These are phyloP conservation scores for Chlorella sp. DNA, from an alignment of 139 green algal genomes.

Conservation along the genomic window DNA sequence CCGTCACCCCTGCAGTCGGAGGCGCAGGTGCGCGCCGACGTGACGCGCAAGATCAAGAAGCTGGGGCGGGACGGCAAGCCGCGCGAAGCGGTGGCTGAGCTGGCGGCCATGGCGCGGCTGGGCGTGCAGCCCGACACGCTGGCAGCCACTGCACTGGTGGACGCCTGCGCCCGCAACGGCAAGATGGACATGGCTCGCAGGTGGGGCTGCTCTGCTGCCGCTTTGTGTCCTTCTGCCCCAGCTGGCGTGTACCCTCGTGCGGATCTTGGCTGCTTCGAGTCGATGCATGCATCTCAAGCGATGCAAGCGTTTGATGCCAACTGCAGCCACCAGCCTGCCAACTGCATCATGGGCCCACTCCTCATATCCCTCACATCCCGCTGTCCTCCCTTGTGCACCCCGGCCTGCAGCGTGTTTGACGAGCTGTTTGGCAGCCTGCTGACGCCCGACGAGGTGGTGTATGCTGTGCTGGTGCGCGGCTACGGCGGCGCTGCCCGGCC, in stretches of 20 bases:
- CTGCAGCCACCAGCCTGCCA: too few species aligned
- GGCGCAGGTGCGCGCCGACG: constrained; percentile 36
- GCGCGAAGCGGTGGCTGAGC: constrained; percentile 68
- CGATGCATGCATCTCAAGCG: too few species aligned
- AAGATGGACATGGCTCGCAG: constrained; percentile 80
- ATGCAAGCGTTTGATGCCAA: too few species aligned
- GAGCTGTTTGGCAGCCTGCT: constrained; percentile 56
- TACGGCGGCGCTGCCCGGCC: constrained; percentile 75
- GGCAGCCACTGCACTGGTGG: constrained; percentile 82
- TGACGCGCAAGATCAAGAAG: constrained; percentile 65
- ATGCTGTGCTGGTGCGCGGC: constrained; percentile 81
- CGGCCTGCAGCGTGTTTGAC: not conserved
- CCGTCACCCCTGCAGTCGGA: not conserved
- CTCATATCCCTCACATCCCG: not conserved
- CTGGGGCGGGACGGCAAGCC: constrained; percentile 54
- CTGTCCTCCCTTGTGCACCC: not conserved
- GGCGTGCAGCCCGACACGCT: constrained; percentile 85
- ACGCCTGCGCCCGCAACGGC: constrained; percentile 69
- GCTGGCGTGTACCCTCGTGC: too few species aligned
- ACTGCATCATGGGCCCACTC: too few species aligned
- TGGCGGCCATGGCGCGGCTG: constrained; percentile 73
- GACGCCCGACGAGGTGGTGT: constrained; percentile 84
- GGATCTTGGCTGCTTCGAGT: too few species aligned
- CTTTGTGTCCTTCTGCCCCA: too few species aligned
- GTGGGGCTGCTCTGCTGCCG: not conserved